Evolutionary conservation across 2,329 filamentous ascomycete species (phyloP).

Genomic region (Stemphylium beticola): DNA sequence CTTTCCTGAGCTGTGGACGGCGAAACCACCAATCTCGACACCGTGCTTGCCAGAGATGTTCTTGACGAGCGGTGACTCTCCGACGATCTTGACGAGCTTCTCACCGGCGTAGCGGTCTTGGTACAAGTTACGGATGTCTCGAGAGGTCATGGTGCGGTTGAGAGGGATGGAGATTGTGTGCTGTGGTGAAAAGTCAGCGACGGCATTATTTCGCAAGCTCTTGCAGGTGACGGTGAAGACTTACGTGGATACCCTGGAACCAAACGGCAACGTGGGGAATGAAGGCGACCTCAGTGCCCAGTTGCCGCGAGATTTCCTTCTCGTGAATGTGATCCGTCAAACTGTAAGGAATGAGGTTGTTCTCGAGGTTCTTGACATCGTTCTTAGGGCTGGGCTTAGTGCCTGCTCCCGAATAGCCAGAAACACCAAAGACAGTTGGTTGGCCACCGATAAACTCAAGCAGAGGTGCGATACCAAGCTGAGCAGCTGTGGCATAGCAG

Average conservation of each 20-base stretch:
- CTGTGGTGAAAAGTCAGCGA: slow-evolving; percentile 41
- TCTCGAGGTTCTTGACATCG: slow-evolving; percentile 78
- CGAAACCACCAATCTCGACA: slow-evolving; percentile 93
- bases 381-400: slow-evolving; percentile 96
- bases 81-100: slow-evolving; percentile 90
- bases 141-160: slow-evolving; percentile 82
- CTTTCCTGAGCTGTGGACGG: slow-evolving; percentile 88
- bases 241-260: slow-evolving; percentile 89
- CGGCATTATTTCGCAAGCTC: background rate
- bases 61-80: slow-evolving; percentile 86
- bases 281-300: slow-evolving; percentile 78
- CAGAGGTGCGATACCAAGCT: slow-evolving; percentile 85
- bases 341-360: slow-evolving; percentile 91
- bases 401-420: slow-evolving; percentile 92
- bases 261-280: slow-evolving; percentile 94
- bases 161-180: slow-evolving; percentile 91
- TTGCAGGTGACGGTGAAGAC: slow-evolving; percentile 11
- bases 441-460: slow-evolving; percentile 77
- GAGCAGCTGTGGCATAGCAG: slow-evolving; percentile 92
- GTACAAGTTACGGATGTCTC: slow-evolving; percentile 92
- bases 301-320: slow-evolving; percentile 81
- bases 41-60: slow-evolving; percentile 83
- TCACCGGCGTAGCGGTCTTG: slow-evolving; percentile 96
- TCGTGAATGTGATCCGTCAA: slow-evolving; percentile 96
- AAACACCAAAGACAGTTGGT: slow-evolving; percentile 87